Percentiles rank a stretch among this genome's conserved stretches.
Evolutionary conservation across 106 monocot species (phyloP).

Genomic region (Cymbidium sinense): DNA sequence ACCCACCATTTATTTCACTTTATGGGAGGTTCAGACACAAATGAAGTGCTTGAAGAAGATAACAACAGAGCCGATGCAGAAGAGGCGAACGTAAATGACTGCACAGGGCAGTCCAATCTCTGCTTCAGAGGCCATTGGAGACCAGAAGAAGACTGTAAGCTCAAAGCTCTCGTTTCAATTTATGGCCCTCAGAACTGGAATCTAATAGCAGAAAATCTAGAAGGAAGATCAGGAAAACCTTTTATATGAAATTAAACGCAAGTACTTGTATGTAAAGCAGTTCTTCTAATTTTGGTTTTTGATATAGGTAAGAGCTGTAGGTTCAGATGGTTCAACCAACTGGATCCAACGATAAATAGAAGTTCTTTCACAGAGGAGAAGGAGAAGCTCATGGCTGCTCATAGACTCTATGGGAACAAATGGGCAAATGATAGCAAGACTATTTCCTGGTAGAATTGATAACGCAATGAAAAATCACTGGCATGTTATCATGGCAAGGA

Average conservation of each 20-base stretch:
- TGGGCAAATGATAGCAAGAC: constrained; percentile 88
- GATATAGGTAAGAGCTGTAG: constrained; percentile 82
- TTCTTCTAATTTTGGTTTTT: background rate
- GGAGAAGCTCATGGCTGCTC: constrained; percentile 80
- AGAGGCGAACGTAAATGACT: constrained; percentile 16
- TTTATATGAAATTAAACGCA: too few species aligned
- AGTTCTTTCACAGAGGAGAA: constrained; percentile 78
- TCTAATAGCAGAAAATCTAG: constrained; percentile 85
- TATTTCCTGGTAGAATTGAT: constrained; percentile 86
- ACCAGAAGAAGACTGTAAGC: constrained; percentile 84
- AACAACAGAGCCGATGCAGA: constrained; percentile 2
- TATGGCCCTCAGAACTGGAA: constrained; percentile 98
- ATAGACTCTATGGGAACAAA: constrained; percentile 80
- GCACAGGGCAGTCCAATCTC: constrained; percentile 49
- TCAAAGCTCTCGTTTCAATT: constrained; percentile 70
- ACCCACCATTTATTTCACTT: background rate
- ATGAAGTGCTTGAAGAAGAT: too few species aligned
- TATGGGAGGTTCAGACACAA: background rate
- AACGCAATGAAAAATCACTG: constrained; percentile 94
- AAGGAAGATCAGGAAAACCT: constrained; percentile 68
- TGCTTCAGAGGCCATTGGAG: constrained; percentile 86
- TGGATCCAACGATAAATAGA: constrained; percentile 83
- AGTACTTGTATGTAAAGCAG: background rate
- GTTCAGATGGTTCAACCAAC: constrained; percentile 93
- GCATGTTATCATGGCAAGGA: constrained; percentile 97